Conservation (phyloP, 352 stramenopile genomes). For the Phytopythium boreale region DNA sequence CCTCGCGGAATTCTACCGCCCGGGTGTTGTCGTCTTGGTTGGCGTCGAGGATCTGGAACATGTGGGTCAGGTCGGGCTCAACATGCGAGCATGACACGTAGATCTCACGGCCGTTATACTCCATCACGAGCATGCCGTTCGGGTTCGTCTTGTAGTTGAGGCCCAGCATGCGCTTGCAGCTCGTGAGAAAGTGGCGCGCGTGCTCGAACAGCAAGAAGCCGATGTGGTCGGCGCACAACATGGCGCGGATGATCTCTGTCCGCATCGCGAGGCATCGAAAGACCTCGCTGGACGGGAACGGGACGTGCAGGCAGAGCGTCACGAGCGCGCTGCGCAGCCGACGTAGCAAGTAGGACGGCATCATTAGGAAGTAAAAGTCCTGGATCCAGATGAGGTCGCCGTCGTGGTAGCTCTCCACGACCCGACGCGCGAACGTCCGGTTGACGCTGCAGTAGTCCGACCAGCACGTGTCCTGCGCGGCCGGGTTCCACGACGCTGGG, state of each 20-base stretch:
- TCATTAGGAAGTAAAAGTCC: constrained; percentile 97
- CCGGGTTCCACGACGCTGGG: constrained; percentile 76
- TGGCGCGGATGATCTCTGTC: constrained; percentile 88
- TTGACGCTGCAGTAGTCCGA: constrained; percentile 81
- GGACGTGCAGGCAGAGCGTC: constrained; percentile 97
- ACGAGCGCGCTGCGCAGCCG: constrained; percentile 91
- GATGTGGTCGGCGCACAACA: constrained; percentile 91
- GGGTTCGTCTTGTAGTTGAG: constrained; percentile 91
- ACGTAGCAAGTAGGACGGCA: constrained; percentile 95
- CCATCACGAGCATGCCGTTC: constrained; percentile 88
- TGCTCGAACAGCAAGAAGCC: constrained; percentile 94
- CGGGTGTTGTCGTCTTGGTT: constrained; percentile 35
- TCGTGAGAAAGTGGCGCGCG: constrained; percentile 90
- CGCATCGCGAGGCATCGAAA: constrained; percentile 93
- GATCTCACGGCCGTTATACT: constrained; percentile 97
- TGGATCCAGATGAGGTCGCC: constrained; percentile 96
- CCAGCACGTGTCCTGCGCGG: constrained; percentile 75
- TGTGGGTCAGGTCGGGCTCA: constrained; percentile 87
- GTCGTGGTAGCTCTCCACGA: constrained; percentile 75
- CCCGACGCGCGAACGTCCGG: constrained; percentile 42
- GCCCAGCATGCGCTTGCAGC: constrained; percentile 92
- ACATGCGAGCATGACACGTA: constrained; percentile 96
- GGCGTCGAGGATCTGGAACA: constrained; percentile 62
- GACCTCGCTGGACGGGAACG: constrained; percentile 98
- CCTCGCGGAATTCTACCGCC: constrained; percentile 24